These are phyloP conservation scores for Beta vulgaris DNA, from an alignment of 148 eudicot species.

Conservation along the genomic window DNA sequence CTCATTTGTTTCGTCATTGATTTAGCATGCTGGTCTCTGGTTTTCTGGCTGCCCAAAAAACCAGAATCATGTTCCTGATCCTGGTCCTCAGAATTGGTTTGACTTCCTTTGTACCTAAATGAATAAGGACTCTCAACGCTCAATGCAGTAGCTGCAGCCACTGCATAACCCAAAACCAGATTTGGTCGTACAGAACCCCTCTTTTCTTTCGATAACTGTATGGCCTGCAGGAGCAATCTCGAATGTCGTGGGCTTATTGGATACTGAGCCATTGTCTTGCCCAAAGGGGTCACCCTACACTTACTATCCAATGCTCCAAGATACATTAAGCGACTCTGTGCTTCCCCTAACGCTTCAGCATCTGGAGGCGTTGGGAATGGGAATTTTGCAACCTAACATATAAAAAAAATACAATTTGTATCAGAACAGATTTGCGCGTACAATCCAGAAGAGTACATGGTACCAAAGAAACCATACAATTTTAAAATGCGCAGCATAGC, in stretches of 20 bases:
- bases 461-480: background rate
- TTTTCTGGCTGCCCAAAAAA: slow-evolving; percentile 14
- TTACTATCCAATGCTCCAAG: slow-evolving; percentile 77
- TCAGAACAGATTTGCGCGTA: background rate
- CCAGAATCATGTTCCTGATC: slow-evolving; percentile 31
- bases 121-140: slow-evolving; percentile 74
- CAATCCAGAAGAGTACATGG: background rate
- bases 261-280: slow-evolving; percentile 81
- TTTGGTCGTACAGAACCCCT: slow-evolving; percentile 42
- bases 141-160: slow-evolving; percentile 79
- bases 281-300: slow-evolving; percentile 69
- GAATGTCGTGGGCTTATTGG: slow-evolving; percentile 98
- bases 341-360: slow-evolving; percentile 49
- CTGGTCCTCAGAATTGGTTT: slow-evolving; percentile 20
- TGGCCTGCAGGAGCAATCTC: slow-evolving; percentile 78
- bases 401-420: slow-evolving; percentile 4
- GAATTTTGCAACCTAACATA: slow-evolving; percentile 64
- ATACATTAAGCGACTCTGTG: slow-evolving; percentile 66
- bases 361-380: slow-evolving; percentile 96
- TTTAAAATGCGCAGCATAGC: too few relatives aligned
- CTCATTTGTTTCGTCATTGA: slow-evolving; percentile 49
- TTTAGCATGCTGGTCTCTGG: slow-evolving; percentile 32
- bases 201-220: slow-evolving; percentile 48
- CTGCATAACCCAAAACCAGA: slow-evolving; percentile 65
- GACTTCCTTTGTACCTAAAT: slow-evolving; percentile 46